phyloP scores from a whole-genome alignment of 257 asterid genomes.

The Solanum lycopersicoides region DNA sequence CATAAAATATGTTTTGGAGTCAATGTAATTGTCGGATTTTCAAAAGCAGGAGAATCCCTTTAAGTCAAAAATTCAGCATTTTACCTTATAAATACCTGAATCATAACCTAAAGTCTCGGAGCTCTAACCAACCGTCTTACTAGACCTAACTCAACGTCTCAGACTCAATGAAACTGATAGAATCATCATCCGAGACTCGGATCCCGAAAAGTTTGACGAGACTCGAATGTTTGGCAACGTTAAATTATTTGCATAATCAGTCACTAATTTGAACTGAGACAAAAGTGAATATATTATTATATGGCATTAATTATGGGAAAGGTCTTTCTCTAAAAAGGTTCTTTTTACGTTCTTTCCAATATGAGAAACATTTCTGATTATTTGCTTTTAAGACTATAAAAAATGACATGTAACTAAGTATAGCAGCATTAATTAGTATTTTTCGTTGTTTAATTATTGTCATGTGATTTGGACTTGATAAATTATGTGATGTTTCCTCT shows the following conservation, averaged over 20 bases:
- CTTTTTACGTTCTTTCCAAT: neutral
- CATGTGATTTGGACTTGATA: neutral
- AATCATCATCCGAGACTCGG: neutral
- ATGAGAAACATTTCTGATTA: neutral
- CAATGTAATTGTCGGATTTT: neutral
- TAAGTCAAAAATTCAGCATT: too few species aligned
- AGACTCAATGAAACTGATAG: neutral
- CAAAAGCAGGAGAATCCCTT: neutral
- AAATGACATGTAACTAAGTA: neutral
- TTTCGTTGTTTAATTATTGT: neutral
- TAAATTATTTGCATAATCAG: neutral
- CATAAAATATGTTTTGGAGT: neutral
- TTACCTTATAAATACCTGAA: too few species aligned
- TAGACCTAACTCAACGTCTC: neutral
- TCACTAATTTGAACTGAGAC: neutral
- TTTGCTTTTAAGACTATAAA: neutral
- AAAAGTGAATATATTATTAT: neutral
- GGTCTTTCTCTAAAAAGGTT: neutral
- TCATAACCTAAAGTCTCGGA: neutral
- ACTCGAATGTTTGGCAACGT: neutral
- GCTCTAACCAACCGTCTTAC: neutral
- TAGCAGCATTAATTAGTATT: neutral
- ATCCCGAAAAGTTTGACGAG: neutral
- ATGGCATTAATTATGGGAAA: neutral
- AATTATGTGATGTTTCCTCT: neutral